Conservation (phyloP, 495 filamentous ascomycete genomes). For the Hypoxylon lienhwacheense region DNA sequence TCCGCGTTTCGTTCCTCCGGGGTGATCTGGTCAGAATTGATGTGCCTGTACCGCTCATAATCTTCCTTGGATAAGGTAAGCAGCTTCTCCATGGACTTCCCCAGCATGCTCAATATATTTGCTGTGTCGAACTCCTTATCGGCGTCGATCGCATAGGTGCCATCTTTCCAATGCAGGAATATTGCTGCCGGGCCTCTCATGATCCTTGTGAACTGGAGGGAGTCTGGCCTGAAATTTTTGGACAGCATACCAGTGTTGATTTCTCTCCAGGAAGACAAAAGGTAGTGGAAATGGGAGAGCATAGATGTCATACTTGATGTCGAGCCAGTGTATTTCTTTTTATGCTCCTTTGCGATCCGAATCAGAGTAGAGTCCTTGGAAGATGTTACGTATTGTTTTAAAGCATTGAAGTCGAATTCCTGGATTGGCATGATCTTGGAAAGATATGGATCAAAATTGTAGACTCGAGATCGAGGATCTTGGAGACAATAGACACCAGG, state of each 20-base stretch:
- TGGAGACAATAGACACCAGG: constrained; percentile 90
- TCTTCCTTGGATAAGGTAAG: constrained; percentile 80
- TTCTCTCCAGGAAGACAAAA: constrained; percentile 79
- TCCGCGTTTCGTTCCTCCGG: constrained; percentile 66
- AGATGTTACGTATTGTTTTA: constrained; percentile 85
- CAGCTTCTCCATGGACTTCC: constrained; percentile 94
- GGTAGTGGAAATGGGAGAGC: constrained; percentile 87
- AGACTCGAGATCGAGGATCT: constrained; percentile 84
- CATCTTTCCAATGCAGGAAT: constrained; percentile 83
- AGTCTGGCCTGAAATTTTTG: constrained; percentile 60
- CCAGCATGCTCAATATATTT: constrained; percentile 85
- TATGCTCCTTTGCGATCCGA: constrained; percentile 60
- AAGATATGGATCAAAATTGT: constrained; percentile 94
- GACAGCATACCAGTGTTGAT: constrained; percentile 69
- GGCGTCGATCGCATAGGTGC: constrained; percentile 92
- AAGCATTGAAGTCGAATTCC: constrained; percentile 87
- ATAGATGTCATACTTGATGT: constrained; percentile 94
- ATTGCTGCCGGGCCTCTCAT: constrained; percentile 72
- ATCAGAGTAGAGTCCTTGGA: constrained; percentile 75
- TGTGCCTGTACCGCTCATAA: constrained; percentile 79
- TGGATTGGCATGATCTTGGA: constrained; percentile 85
- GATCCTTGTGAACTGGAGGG: constrained; percentile 68
- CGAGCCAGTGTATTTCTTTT: constrained; percentile 89
- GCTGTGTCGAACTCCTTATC: constrained; percentile 90
- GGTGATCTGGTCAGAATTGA: constrained; percentile 61